These are phyloP conservation scores for Cerioporus squamosus DNA, from an alignment of 1,284 basidiomycete genomes.

Conservation along the genomic window DNA sequence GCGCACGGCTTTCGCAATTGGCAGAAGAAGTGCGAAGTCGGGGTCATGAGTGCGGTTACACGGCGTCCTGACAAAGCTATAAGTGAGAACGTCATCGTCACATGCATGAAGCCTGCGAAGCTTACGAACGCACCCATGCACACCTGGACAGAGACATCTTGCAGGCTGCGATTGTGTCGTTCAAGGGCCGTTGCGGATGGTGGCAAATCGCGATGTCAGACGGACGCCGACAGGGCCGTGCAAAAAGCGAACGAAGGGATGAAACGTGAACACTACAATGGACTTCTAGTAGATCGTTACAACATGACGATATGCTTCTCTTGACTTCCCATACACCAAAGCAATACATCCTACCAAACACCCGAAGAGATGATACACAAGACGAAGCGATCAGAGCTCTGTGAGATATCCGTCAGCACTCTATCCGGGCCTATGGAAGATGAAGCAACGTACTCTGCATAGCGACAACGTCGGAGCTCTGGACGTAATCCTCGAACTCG, in stretches of 20 bases:
- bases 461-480: conserved; percentile 91
- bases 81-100: background rate
- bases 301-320: conserved; percentile 21
- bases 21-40: background rate
- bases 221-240: no score
- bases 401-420: background rate
- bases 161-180: background rate
- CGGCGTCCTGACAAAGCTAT: background rate
- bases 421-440: background rate
- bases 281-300: conserved; percentile 20
- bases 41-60: background rate
- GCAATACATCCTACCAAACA: conserved; percentile 10
- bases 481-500: conserved; percentile 94
- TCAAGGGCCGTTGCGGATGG: background rate
- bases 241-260: no score
- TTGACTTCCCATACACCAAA: conserved; percentile 17
- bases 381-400: conserved; percentile 16
- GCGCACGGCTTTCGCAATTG: background rate
- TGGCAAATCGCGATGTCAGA: no score
- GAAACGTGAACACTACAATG: conserved; percentile 1
- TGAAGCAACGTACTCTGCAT: conserved; percentile 76
- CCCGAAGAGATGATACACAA: conserved; percentile 5
- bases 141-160: background rate
- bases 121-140: background rate
- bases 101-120: background rate